These are phyloP conservation scores for Lactifluus echinatus DNA, from an alignment of 768 basidiomycete genomes.

Conservation along the genomic window DNA sequence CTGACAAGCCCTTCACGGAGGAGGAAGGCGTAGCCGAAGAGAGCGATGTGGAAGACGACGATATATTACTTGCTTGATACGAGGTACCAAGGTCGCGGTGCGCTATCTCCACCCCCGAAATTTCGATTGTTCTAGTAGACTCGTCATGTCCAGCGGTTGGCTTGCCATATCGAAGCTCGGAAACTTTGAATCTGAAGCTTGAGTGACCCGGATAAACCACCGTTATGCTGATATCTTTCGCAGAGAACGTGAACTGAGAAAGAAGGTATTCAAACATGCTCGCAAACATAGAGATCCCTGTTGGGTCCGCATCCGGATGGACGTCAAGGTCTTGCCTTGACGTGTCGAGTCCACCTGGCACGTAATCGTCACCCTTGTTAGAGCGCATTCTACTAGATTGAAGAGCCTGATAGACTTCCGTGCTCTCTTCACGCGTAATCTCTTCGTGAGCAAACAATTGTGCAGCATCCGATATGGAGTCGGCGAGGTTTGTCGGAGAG, in stretches of 20 bases:
- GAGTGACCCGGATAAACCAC: constrained; percentile 57
- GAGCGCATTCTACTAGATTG: constrained; percentile 33
- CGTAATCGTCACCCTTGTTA: constrained; percentile 30
- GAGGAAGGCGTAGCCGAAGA: background rate
- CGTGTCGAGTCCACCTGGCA: constrained; percentile 65
- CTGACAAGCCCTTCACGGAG: constrained; percentile 20
- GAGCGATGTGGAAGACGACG: constrained; percentile 43
- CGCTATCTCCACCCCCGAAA: constrained; percentile 50
- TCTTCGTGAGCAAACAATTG: constrained; percentile 84
- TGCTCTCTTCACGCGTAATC: constrained; percentile 62
- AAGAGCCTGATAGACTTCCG: constrained; percentile 60
- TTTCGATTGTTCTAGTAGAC: constrained; percentile 40
- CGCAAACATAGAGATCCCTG: constrained; percentile 74
- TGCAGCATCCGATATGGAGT: constrained; percentile 77
- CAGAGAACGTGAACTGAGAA: constrained; percentile 71
- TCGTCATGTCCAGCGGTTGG: constrained; percentile 25
- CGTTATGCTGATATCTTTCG: constrained; percentile 56
- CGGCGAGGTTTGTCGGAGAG: constrained; percentile 43
- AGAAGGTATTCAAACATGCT: constrained; percentile 72
- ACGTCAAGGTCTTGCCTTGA: constrained; percentile 35
- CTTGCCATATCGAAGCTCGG: constrained; percentile 51
- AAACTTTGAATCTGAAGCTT: constrained; percentile 49
- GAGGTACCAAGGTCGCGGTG: constrained; percentile 35
- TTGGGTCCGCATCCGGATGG: constrained; percentile 47
- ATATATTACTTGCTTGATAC: constrained; percentile 10